These are phyloP conservation scores for Pythium brachiatum DNA, from an alignment of 352 stramenopile species.

Conservation along the genomic window DNA sequence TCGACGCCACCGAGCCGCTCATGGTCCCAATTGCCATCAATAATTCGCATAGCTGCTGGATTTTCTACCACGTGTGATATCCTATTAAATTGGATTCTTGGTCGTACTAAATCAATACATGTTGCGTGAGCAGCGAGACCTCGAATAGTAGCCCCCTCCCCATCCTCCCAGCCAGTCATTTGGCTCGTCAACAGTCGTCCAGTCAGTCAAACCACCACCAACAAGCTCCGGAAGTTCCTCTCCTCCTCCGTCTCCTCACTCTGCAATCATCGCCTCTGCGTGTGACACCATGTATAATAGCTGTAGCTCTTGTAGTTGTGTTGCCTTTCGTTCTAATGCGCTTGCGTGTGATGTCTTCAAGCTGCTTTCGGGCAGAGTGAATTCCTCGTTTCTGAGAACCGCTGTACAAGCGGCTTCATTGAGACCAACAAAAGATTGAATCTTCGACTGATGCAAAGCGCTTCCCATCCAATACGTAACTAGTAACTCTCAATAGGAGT, in stretches of 20 bases:
- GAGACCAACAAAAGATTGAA: slow-evolving; percentile 83
- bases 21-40: background rate
- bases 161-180: slow-evolving; percentile 22
- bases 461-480: background rate
- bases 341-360: slow-evolving; percentile 77
- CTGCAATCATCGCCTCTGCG: too few species aligned
- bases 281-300: too few species aligned
- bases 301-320: background rate
- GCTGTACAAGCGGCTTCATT: slow-evolving; percentile 85
- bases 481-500: background rate
- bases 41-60: background rate
- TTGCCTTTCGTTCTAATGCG: background rate
- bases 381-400: slow-evolving; percentile 91
- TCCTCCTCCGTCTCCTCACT: background rate
- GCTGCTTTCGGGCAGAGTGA: slow-evolving; percentile 63
- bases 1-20: background rate
- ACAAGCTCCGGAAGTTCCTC: too few species aligned
- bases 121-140: background rate
- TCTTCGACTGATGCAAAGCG: slow-evolving; percentile 66
- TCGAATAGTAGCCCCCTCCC: background rate
- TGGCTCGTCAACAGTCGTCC: background rate
- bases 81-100: background rate
- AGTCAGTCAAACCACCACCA: too few species aligned
- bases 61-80: background rate
- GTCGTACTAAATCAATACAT: background rate